Conservation (phyloP, 768 basidiomycete genomes). For the Boletus fagicola region DNA sequence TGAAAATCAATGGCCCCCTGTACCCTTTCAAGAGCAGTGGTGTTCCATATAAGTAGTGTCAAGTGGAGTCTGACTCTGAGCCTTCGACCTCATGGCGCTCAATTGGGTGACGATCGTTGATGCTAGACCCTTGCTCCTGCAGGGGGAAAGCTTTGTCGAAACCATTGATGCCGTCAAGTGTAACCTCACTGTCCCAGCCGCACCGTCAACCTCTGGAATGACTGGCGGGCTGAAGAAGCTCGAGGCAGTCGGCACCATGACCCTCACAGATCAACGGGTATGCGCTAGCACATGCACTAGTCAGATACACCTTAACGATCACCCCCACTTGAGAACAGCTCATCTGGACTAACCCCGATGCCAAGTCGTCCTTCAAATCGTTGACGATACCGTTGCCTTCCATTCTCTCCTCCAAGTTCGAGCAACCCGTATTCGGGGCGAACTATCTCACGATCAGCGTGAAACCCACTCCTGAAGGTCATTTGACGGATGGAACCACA, state of each 20-base stretch:
- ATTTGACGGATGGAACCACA: constrained; percentile 59
- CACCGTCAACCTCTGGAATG: constrained; percentile 47
- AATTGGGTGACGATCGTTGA: constrained; percentile 75
- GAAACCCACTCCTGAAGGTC: constrained; percentile 65
- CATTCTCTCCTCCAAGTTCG: constrained; percentile 66
- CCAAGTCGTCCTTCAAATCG: constrained; percentile 39
- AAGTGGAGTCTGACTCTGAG: not conserved
- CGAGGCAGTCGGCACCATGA: constrained; percentile 56
- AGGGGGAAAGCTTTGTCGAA: constrained; percentile 58
- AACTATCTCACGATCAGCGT: constrained; percentile 70
- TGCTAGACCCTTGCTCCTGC: constrained; percentile 57
- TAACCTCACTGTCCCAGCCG: constrained; percentile 55
- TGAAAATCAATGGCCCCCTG: not conserved
- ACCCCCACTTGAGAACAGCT: constrained; percentile 43
- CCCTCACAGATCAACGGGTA: constrained; percentile 75
- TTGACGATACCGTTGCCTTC: constrained; percentile 58
- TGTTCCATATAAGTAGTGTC: not conserved
- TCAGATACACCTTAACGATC: constrained; percentile 4
- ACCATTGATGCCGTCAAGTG: constrained; percentile 60
- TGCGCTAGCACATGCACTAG: constrained; percentile 21
- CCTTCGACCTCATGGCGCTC: constrained; percentile 55
- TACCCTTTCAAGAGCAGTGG: not conserved
- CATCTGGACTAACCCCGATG: constrained; percentile 50
- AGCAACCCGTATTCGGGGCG: constrained; percentile 69
- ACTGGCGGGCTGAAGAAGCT: constrained; percentile 56